Conservation (phyloP, 78 protist species). For the slime mould (Dictyostelium discoideum) region DNA sequence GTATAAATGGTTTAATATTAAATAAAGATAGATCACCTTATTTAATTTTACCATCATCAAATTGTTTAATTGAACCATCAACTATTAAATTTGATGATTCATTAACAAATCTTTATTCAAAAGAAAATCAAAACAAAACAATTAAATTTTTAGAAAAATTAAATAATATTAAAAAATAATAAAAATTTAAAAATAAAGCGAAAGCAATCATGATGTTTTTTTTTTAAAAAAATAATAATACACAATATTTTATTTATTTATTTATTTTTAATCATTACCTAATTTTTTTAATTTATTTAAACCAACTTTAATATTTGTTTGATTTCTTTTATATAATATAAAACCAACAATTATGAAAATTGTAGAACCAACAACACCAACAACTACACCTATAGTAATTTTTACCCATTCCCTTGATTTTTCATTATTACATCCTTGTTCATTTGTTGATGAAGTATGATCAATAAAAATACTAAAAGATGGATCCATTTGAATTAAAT, state of each 20-base stretch:
- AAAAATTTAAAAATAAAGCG: not conserved
- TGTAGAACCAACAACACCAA: not conserved
- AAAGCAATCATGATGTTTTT: not conserved
- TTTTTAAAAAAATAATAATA: no score
- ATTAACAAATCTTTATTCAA: not conserved
- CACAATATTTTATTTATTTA: not conserved
- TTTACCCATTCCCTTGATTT: not conserved
- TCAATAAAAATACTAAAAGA: not conserved
- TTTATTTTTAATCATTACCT: not conserved
- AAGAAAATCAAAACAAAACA: not conserved
- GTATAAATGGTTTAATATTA: not conserved
- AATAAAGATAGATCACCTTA: not conserved
- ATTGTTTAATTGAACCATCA: not conserved
- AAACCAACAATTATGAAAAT: not conserved
- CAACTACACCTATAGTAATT: not conserved
- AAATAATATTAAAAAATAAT: not conserved
- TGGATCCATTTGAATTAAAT: not conserved
- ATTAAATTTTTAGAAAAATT: not conserved
- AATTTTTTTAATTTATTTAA: no score
- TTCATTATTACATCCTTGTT: not conserved
- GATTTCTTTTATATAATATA: not conserved
- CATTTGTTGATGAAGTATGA: not conserved
- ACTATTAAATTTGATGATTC: not conserved
- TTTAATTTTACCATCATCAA: not conserved
- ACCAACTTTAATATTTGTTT: not conserved